Evolutionary conservation across 106 monocot species (phyloP), one percentile per base, ranked within the genome.

Genomic region (Posidonia australis): DNA sequence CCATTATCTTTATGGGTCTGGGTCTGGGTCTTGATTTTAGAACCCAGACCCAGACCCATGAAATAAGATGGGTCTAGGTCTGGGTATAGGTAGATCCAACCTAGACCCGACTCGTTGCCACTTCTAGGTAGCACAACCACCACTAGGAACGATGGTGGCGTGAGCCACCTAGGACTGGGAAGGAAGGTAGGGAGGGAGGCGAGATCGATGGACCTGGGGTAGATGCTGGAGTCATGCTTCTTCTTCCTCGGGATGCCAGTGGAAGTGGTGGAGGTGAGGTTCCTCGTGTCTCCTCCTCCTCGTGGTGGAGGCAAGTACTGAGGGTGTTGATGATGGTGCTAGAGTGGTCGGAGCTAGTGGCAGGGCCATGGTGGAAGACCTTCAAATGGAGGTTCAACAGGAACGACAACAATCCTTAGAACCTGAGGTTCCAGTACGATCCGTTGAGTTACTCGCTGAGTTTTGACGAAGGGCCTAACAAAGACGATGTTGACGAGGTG

Each of bases 281-380:
- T 2, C 36, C 1, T 54, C 66, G n/a, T n/a, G n/a, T n/a, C 6
- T 49, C 67, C 1, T 2, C 41, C n/a, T 32, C 42, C 29, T 60
- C 70, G 47, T 79, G 64, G 75, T 73, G 79, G 79, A 55, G 46
- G 42, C 23, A 54, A 56, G 70, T 72, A 69, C 27, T 26, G 47
- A 16, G 59, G 44, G 71, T 75, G n/a, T 5, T 75, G 21, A 58
- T 76, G 64, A 86, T 81, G 66, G 67, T 81, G 21, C 73, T 86
- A 41, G 90, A 83, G 78, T 90, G 86, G 90, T 90, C 90, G 60
- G 90, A 90, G 76, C 49, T 83, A 43, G 82, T 75, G 46, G 83
- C 83, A 0, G 80, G 83, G 10, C 87, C 87, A 13, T 54, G 80
- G 47, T 83, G 87, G 87, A 87, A 87, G 74, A 87, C 77, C 18